Conservation (phyloP, 2,329 filamentous ascomycete species). For the Coniella lustricola region DNA sequence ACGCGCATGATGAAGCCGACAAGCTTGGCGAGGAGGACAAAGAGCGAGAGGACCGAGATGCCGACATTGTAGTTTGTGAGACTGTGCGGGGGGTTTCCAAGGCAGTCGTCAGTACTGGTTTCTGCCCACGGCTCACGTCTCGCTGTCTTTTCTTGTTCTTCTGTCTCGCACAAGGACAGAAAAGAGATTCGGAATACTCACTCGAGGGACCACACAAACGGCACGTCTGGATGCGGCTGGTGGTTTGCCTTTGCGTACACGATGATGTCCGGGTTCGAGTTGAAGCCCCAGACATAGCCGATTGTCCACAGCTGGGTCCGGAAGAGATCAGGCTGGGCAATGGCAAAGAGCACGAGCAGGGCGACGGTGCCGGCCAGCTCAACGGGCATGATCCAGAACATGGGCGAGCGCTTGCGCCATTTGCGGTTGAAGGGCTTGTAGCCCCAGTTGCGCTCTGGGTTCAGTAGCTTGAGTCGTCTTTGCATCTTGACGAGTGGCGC, state of each 20-base stretch:
- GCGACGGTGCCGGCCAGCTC: constrained; percentile 62
- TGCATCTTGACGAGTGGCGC: constrained; percentile 5
- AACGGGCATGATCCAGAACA: constrained; percentile 56
- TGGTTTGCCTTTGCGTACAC: constrained; percentile 71
- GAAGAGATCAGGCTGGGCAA: constrained; percentile 67
- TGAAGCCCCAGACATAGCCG: constrained; percentile 63
- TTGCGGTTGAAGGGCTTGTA: constrained; percentile 53
- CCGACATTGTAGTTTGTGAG: constrained; percentile 70
- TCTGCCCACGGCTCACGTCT: constrained; percentile 10
- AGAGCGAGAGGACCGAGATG: constrained; percentile 68
- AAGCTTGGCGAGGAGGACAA: constrained; percentile 65
- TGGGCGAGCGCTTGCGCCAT: constrained; percentile 51
- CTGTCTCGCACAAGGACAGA: neutral
- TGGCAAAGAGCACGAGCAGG: constrained; percentile 62
- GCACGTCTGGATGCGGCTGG: constrained; percentile 50
- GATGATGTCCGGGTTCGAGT: constrained; percentile 63
- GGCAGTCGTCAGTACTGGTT: too few species aligned
- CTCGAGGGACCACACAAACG: constrained; percentile 68
- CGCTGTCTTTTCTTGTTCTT: neutral
- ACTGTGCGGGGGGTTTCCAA: constrained; percentile 33
- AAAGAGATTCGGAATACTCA: constrained; percentile 37
- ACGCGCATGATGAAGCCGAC: constrained; percentile 64
- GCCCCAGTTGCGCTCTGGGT: constrained; percentile 25
- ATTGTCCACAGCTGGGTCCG: constrained; percentile 67
- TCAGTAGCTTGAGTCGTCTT: constrained; percentile 2